Evolutionary conservation across 495 filamentous ascomycete genomes (phyloP).

Genomic region (Xylaria cubensis): DNA sequence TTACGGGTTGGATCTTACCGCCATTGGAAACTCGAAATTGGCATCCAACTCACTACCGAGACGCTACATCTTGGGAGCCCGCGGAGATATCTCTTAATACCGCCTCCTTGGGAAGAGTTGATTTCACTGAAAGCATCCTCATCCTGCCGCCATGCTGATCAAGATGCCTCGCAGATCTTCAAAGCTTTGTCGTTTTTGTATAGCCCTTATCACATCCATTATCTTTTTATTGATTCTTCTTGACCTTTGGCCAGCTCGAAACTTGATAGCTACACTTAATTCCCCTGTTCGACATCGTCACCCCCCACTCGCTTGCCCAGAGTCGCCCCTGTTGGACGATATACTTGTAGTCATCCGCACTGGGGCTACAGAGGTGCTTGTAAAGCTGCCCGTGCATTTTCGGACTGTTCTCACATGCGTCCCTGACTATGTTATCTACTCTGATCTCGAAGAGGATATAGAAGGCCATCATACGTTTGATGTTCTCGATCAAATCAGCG

Average conservation of each 20-base stretch:
- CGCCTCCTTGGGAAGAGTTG: too few relatives aligned
- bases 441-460: slow-evolving; percentile 18
- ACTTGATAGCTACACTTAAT: background rate
- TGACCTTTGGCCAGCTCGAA: background rate
- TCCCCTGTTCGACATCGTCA: background rate
- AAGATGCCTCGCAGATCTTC: background rate
- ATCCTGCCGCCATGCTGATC: background rate
- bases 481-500: slow-evolving; percentile 5
- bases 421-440: slow-evolving; percentile 23
- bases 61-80: too few relatives aligned
- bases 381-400: slow-evolving; percentile 18
- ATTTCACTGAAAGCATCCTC: background rate
- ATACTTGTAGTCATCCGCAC: slow-evolving; percentile 23
- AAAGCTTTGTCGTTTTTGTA: background rate
- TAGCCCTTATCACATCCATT: background rate
- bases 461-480: slow-evolving; percentile 18
- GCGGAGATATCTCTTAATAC: too few relatives aligned
- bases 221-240: background rate
- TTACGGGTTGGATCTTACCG: too few relatives aligned
- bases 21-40: too few relatives aligned
- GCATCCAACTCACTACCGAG: too few relatives aligned
- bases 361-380: slow-evolving; percentile 19
- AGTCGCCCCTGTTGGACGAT: slow-evolving; percentile 1
- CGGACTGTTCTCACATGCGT: slow-evolving; percentile 1
- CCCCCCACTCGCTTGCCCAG: background rate